Evolutionary conservation across 345 rosid genomes (phyloP).

Genomic region (Camelina laxa): DNA sequence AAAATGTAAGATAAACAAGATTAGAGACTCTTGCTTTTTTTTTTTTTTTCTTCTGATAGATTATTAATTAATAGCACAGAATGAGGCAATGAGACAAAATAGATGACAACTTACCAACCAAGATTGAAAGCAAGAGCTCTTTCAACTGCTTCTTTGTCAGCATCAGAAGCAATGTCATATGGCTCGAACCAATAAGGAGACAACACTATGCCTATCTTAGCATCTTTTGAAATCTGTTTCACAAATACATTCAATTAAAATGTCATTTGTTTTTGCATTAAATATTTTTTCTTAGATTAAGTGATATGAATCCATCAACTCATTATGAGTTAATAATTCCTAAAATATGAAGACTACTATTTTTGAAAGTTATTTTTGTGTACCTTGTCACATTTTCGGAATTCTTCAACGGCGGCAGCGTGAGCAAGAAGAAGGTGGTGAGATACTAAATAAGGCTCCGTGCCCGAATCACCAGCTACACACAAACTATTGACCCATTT

Average conservation of each 20-base stretch:
- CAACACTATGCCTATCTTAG: slow-evolving; percentile 43
- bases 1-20: background rate
- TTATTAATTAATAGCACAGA: background rate
- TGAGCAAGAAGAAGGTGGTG: slow-evolving; percentile 48
- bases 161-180: slow-evolving; percentile 30
- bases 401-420: slow-evolving; percentile 38
- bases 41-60: background rate
- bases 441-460: slow-evolving; percentile 40
- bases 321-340: background rate
- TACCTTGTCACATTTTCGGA: slow-evolving; percentile 40
- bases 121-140: slow-evolving; percentile 26
- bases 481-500: slow-evolving; percentile 40
- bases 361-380: background rate
- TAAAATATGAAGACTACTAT: background rate
- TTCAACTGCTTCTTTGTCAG: slow-evolving; percentile 43
- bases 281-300: background rate
- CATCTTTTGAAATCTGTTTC: slow-evolving; percentile 30
- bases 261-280: background rate
- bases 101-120: slow-evolving; percentile 35
- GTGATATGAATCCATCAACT: background rate
- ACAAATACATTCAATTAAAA: background rate
- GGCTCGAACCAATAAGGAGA: slow-evolving; percentile 44
- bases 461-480: slow-evolving; percentile 44
- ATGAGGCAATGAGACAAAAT: background rate
- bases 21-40: background rate